Evolutionary conservation across 306 rosid species (phyloP).

Genomic region (Sicyos baderoa): DNA sequence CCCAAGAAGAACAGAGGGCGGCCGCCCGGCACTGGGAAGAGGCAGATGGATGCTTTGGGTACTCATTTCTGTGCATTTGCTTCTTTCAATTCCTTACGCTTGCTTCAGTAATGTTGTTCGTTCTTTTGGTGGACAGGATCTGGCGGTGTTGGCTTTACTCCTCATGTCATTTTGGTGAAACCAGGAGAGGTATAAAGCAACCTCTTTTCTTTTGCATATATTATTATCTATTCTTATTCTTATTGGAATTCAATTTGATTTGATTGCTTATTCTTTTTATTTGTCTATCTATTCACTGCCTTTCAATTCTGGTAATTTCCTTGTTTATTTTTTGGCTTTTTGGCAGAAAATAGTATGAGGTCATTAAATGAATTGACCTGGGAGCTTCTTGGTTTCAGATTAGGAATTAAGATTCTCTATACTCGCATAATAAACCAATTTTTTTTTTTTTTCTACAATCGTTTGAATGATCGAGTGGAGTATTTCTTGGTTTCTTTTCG

Average conservation of each 20-base stretch:
- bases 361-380: slow-evolving; percentile 1
- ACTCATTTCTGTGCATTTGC: not conserved
- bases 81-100: not conserved
- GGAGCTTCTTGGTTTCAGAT: not conserved
- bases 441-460: too few species aligned
- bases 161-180: slow-evolving; percentile 13
- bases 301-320: not conserved
- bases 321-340: not conserved
- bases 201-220: not conserved
- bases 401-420: not conserved
- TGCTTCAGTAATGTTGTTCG: not conserved
- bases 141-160: slow-evolving; percentile 15
- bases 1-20: slow-evolving; percentile 61
- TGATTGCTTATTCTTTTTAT: not conserved
- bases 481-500: too few species aligned
- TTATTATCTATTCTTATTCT: not conserved
- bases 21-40: slow-evolving; percentile 89
- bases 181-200: slow-evolving; percentile 17
- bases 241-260: not conserved
- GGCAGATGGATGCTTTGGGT: slow-evolving; percentile 69
- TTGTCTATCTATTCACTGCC: not conserved
- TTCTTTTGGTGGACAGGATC: not conserved
- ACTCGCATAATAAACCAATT: too few species aligned
- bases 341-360: not conserved
- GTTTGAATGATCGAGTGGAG: not conserved